phyloP scores from a whole-genome alignment of 148 eudicot genomes.

The Rhododendron griersonianum region DNA sequence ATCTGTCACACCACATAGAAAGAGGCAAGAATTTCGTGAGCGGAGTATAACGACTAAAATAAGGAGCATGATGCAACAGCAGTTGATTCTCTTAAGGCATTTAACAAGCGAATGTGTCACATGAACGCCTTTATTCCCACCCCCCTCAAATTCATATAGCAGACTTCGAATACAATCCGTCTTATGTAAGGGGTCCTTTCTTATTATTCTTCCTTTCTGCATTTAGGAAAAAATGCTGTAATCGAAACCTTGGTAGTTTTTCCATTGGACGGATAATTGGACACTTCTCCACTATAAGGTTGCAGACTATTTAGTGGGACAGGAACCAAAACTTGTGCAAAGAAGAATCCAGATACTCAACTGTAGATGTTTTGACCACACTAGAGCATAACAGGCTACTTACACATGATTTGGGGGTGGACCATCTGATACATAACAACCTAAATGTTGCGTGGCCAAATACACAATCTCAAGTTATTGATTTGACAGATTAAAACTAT shows the following conservation, averaged over 20 bases:
- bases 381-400: neutral
- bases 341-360: neutral
- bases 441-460: neutral
- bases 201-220: neutral
- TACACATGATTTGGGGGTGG: neutral
- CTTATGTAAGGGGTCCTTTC: neutral
- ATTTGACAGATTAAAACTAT: neutral
- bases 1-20: constrained; percentile 28
- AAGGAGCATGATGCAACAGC: neutral
- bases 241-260: neutral
- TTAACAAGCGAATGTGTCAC: neutral
- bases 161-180: neutral
- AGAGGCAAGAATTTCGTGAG: neutral
- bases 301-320: neutral
- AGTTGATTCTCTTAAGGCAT: neutral
- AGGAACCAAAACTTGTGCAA: constrained; percentile 5
- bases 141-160: neutral
- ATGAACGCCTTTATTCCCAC: neutral
- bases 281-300: neutral
- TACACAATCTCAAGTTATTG: neutral
- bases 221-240: neutral
- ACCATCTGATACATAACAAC: constrained; percentile 3
- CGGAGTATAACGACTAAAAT: neutral
- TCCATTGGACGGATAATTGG: neutral
- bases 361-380: neutral